phyloP scores from a whole-genome alignment of 176 grass and related monocot genomes.

The Raddia guianensis region DNA sequence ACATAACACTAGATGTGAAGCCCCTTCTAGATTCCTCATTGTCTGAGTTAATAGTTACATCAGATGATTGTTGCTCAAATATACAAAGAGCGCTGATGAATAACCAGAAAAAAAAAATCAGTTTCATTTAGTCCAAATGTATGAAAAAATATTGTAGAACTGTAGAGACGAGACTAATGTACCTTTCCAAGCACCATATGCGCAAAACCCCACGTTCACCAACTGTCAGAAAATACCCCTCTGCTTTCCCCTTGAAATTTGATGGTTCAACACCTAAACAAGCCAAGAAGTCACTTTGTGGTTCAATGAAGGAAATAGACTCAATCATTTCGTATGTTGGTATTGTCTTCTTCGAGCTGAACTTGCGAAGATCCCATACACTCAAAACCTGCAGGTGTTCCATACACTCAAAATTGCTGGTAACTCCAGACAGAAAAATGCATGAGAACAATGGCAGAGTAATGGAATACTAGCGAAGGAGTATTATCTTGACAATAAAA shows the following conservation, averaged over 20 bases:
- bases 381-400: slow-evolving; percentile 71
- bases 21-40: slow-evolving; percentile 86
- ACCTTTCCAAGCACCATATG: slow-evolving; percentile 90
- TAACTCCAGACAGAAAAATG: slow-evolving; percentile 32
- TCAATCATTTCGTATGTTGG: slow-evolving; percentile 92
- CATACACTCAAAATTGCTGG: slow-evolving; percentile 19
- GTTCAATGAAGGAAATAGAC: slow-evolving; percentile 72
- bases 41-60: slow-evolving; percentile 67
- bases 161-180: slow-evolving; percentile 27
- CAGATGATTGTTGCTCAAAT: slow-evolving; percentile 77
- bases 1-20: slow-evolving; percentile 74
- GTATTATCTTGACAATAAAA: neutral
- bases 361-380: slow-evolving; percentile 74
- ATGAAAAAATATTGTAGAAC: slow-evolving; percentile 18
- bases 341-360: slow-evolving; percentile 83
- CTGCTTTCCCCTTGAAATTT: slow-evolving; percentile 44
- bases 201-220: slow-evolving; percentile 83
- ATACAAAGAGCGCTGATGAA: slow-evolving; percentile 68
- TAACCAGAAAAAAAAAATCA: slow-evolving; percentile 34
- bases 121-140: slow-evolving; percentile 20
- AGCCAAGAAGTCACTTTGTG: slow-evolving; percentile 53
- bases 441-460: neutral
- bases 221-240: slow-evolving; percentile 79
- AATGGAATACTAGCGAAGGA: slow-evolving; percentile 12
- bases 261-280: slow-evolving; percentile 47